A percentile compares a stretch with the other conserved stretches of the same genome.
Evolutionary conservation across 2,329 filamentous ascomycete species (phyloP).

Genomic region (Salinomyces thailandicus): DNA sequence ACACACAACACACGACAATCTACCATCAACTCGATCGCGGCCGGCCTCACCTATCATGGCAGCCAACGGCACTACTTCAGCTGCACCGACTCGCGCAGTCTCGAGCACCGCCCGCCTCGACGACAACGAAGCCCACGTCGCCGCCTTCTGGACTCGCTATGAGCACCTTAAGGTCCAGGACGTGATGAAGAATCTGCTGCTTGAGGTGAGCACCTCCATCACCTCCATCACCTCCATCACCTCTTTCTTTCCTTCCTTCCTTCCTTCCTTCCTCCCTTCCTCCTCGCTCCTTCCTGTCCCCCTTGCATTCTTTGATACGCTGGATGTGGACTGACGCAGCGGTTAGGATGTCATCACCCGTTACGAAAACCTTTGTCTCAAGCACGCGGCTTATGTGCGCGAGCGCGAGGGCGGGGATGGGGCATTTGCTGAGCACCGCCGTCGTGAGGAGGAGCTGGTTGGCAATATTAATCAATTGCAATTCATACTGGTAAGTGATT

Average conservation of each 20-base stretch:
- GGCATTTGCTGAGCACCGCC: neutral
- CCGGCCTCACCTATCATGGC: too few species aligned
- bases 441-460: neutral
- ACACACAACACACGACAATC: too few species aligned
- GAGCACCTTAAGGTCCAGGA: conserved; percentile 23
- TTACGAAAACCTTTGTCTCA: conserved; percentile 28
- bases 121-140: conserved; percentile 6
- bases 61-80: too few species aligned
- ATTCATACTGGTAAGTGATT: conserved; percentile 6
- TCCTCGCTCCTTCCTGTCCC: too few species aligned
- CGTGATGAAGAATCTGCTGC: conserved; percentile 22
- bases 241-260: too few species aligned
- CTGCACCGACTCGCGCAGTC: too few species aligned
- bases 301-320: too few species aligned
- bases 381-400: conserved; percentile 21
- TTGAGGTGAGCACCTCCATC: conserved; percentile 17
- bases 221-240: too few species aligned
- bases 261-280: too few species aligned
- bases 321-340: too few species aligned
- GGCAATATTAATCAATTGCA: conserved; percentile 8
- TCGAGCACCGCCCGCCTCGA: too few species aligned
- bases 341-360: conserved; percentile 32
- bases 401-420: conserved; percentile 17
- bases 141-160: conserved; percentile 22
- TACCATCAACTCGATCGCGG: too few species aligned